Percentiles rank a stretch among this genome's conserved stretches.
Conservation (phyloP, 2,329 filamentous ascomycete genomes). For the Pestalotiopsis sp. region DNA sequence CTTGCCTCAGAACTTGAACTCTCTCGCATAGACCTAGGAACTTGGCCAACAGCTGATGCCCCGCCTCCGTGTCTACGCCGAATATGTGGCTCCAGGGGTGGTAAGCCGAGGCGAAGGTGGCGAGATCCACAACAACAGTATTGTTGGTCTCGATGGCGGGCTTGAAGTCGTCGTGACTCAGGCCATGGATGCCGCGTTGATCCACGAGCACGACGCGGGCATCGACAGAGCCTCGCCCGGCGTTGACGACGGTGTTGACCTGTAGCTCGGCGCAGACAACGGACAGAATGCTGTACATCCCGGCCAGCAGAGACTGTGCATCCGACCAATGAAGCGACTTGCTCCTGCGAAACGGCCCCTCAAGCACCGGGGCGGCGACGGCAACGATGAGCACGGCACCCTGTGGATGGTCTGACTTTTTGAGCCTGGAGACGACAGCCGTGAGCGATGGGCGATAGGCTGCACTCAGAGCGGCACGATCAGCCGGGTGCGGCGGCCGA, state of each 20-base stretch:
- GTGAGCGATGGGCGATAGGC: constrained; percentile 63
- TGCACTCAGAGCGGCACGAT: constrained; percentile 51
- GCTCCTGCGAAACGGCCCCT: constrained; percentile 48
- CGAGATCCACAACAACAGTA: constrained; percentile 50
- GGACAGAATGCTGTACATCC: constrained; percentile 77
- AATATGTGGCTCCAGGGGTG: constrained; percentile 68
- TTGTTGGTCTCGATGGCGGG: constrained; percentile 44
- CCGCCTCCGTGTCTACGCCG: constrained; percentile 65
- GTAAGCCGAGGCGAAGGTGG: constrained; percentile 53
- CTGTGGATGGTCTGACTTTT: constrained; percentile 30
- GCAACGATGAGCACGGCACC: constrained; percentile 13
- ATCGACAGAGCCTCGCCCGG: constrained; percentile 72
- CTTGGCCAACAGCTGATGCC: constrained; percentile 55
- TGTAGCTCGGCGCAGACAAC: constrained; percentile 66
- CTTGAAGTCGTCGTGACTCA: constrained; percentile 33
- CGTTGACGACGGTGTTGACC: constrained; percentile 59
- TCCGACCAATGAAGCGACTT: constrained; percentile 63
- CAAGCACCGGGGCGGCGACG: constrained; percentile 57
- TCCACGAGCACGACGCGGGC: constrained; percentile 74
- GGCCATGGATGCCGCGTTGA: constrained; percentile 43
- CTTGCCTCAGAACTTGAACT: constrained; percentile 47
- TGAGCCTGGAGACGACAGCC: constrained; percentile 53
- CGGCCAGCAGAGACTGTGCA: constrained; percentile 75
- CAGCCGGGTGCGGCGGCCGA: constrained; percentile 59
- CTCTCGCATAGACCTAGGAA: constrained; percentile 52